These are phyloP conservation scores for Bryoglossum gracile DNA, from an alignment of 495 filamentous ascomycete species.

Conservation along the genomic window DNA sequence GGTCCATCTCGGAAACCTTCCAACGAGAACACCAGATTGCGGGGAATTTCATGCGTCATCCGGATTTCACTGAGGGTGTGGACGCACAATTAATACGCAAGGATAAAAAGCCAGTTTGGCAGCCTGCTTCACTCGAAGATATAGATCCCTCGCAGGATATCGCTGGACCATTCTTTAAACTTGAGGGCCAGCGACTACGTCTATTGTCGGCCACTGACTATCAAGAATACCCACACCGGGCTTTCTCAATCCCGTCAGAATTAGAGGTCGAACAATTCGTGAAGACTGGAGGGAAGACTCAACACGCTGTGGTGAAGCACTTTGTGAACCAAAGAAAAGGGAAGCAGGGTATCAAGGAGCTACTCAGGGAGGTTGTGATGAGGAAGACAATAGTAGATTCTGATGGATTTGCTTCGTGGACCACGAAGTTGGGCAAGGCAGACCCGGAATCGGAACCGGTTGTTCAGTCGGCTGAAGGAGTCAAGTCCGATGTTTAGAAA, in stretches of 20 bases:
- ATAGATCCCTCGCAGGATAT: constrained; percentile 43
- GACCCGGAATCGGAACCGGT: not conserved
- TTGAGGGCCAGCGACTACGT: constrained; percentile 38
- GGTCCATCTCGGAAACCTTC: constrained; percentile 79
- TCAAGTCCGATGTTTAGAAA: not conserved
- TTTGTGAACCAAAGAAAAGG: constrained; percentile 38
- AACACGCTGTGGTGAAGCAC: constrained; percentile 36
- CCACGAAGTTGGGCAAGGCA: constrained; percentile 7
- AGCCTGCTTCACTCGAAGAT: constrained; percentile 60
- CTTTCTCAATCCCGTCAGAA: constrained; percentile 67
- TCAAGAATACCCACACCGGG: constrained; percentile 57
- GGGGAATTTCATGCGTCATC: constrained; percentile 72
- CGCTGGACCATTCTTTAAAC: constrained; percentile 52
- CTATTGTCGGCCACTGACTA: constrained; percentile 48
- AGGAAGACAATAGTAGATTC: constrained; percentile 37
- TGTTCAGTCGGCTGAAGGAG: not conserved
- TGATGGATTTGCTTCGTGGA: constrained; percentile 35
- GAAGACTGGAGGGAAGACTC: constrained; percentile 27
- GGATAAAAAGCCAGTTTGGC: constrained; percentile 45
- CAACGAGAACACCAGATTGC: constrained; percentile 74
- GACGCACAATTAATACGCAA: constrained; percentile 65
- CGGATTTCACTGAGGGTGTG: constrained; percentile 85
- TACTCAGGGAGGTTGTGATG: constrained; percentile 49
- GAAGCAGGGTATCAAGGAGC: constrained; percentile 49
- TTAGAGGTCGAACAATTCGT: constrained; percentile 54